Evolutionary conservation across 2,329 filamentous ascomycete species (phyloP).

Genomic region (Chalaropsis ovoidea): DNA sequence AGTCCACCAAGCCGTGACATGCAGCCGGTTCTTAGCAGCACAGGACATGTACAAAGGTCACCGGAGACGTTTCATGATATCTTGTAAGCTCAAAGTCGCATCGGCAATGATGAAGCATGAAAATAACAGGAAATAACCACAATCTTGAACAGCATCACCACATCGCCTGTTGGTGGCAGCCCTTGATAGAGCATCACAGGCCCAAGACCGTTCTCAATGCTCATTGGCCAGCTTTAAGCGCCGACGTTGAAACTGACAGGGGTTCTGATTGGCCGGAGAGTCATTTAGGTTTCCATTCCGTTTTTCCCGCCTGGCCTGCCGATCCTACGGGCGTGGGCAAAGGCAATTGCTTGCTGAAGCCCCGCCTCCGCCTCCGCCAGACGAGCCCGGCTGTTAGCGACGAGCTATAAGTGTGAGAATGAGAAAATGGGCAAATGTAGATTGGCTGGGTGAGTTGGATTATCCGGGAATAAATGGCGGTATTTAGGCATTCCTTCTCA

Average conservation of each 20-base stretch:
- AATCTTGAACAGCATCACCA: not conserved
- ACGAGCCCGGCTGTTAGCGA: not conserved
- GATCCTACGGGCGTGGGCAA: not conserved
- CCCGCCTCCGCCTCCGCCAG: not conserved
- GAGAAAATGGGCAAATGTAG: not conserved
- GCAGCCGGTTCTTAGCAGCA: not conserved
- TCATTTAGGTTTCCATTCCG: not conserved
- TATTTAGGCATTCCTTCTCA: not conserved
- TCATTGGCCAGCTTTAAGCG: slow-evolving; percentile 14
- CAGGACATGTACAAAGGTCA: not conserved
- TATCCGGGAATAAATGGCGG: not conserved
- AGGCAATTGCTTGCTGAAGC: not conserved
- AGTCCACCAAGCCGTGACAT: not conserved
- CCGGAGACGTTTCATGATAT: not conserved
- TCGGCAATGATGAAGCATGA: not conserved
- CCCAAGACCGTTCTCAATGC: not conserved
- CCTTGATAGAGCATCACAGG: slow-evolving; percentile 4
- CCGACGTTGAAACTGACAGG: slow-evolving; percentile 16
- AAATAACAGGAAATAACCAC: not conserved
- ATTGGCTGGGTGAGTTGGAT: not conserved
- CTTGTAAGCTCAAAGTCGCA: not conserved
- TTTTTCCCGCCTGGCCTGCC: not conserved
- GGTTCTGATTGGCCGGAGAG: slow-evolving; percentile 13
- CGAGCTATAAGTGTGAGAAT: not conserved
- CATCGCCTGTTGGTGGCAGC: not conserved